Conservation (phyloP, 2,329 filamentous ascomycete species). For the Claviceps digitariae region DNA sequence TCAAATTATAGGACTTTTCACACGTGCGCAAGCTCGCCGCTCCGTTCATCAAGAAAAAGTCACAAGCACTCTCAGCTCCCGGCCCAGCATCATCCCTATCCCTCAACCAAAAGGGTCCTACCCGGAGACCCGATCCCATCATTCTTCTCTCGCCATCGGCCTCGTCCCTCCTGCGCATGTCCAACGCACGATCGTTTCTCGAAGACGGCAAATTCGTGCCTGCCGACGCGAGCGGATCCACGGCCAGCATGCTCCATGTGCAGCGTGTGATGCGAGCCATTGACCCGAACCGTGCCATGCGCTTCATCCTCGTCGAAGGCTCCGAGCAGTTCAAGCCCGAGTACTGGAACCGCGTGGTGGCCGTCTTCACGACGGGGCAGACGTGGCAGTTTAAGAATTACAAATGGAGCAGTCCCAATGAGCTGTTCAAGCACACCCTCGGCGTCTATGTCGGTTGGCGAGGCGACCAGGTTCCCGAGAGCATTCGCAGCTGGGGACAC, state of each 20-base stretch:
- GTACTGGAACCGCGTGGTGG: conserved; percentile 91
- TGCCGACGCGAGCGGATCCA: conserved; percentile 51
- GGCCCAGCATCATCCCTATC: conserved; percentile 32
- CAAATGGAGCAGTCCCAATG: conserved; percentile 81
- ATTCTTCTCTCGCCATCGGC: conserved; percentile 94
- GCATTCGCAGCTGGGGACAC: conserved; percentile 72
- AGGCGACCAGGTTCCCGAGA: conserved; percentile 65
- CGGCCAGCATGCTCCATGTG: conserved; percentile 74
- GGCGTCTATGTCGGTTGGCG: conserved; percentile 88
- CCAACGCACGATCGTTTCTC: conserved; percentile 91
- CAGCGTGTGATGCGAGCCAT: conserved; percentile 61
- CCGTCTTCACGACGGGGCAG: conserved; percentile 94
- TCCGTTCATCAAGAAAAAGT: conserved; percentile 56
- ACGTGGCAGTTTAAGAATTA: conserved; percentile 98
- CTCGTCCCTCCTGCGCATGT: conserved; percentile 85
- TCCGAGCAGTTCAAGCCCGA: conserved; percentile 94
- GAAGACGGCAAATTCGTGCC: conserved; percentile 71
- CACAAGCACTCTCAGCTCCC: conserved; percentile 26
- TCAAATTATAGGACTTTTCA: conserved; percentile 63
- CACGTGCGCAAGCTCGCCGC: conserved; percentile 78
- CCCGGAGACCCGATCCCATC: conserved; percentile 61
- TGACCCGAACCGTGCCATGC: conserved; percentile 58
- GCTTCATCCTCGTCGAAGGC: conserved; percentile 91
- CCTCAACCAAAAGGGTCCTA: conserved; percentile 38
- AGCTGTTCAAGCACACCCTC: conserved; percentile 78